Evolutionary conservation across 345 rosid genomes (phyloP).

Genomic region (Arabidopsis arenosa): DNA sequence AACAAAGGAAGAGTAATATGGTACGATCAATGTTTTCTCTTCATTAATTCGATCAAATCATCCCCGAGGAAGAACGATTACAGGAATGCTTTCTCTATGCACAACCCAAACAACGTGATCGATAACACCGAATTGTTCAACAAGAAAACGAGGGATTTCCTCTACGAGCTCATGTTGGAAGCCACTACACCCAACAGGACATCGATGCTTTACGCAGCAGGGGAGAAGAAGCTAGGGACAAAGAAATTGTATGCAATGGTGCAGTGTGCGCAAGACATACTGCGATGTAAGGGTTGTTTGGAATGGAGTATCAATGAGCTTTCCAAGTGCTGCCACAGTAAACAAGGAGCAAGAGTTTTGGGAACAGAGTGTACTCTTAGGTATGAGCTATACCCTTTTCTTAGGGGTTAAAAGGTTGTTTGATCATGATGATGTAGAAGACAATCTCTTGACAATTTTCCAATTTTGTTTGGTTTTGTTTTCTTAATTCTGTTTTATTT

Average conservation of each 20-base stretch:
- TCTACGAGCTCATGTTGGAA: constrained; percentile 39
- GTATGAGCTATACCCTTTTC: constrained; percentile 19
- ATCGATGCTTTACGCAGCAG: not conserved
- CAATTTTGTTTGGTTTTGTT: not conserved
- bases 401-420: constrained; percentile 43
- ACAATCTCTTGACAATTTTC: not conserved
- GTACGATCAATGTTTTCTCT: constrained; percentile 1
- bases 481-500: not conserved
- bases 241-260: constrained; percentile 51
- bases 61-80: constrained; percentile 45
- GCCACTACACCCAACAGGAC: constrained; percentile 10
- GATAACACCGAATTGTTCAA: constrained; percentile 40
- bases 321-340: constrained; percentile 28
- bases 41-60: not conserved
- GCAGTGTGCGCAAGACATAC: constrained; percentile 44
- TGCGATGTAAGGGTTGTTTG: not conserved
- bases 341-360: constrained; percentile 16
- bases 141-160: constrained; percentile 40
- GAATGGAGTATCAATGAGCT: not conserved
- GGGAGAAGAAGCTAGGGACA: not conserved
- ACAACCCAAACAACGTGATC: constrained; percentile 36
- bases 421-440: not conserved
- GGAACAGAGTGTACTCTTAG: constrained; percentile 5
- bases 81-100: constrained; percentile 37
- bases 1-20: not conserved